Conservation (phyloP, 2,329 filamentous ascomycete genomes). For the Pestalotiopsis sp. region DNA sequence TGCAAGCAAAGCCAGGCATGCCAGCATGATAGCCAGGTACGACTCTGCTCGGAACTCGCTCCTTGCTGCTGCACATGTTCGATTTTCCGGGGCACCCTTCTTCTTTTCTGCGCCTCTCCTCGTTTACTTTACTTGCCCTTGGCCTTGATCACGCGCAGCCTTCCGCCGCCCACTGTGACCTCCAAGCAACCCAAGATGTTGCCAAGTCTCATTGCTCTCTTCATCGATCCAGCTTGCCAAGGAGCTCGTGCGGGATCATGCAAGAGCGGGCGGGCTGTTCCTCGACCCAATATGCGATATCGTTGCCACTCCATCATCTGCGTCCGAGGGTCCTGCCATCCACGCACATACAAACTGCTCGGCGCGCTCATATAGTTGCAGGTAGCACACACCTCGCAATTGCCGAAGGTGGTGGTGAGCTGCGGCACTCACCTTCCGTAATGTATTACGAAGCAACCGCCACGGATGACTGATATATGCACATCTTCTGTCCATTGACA, state of each 20-base stretch:
- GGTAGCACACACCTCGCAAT: not conserved
- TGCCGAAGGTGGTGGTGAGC: not conserved
- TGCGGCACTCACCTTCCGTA: not conserved
- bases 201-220: not conserved
- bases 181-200: not conserved
- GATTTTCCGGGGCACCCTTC: not conserved
- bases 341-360: not conserved
- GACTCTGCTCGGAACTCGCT: not conserved
- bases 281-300: not conserved
- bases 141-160: not conserved
- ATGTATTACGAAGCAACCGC: not conserved
- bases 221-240: not conserved
- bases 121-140: not conserved
- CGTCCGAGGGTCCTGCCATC: not conserved
- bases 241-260: not conserved
- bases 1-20: too few relatives aligned
- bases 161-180: not conserved
- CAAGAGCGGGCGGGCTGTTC: not conserved
- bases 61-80: not conserved
- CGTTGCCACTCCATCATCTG: not conserved
- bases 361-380: not conserved
- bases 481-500: not conserved
- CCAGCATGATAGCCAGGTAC: not conserved
- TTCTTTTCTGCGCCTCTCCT: not conserved
- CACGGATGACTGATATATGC: not conserved